Evolutionary conservation across 768 basidiomycete genomes (phyloP), one percentile per base, ranked within the genome.

Genomic region (Macrolepiota albuminosa): DNA sequence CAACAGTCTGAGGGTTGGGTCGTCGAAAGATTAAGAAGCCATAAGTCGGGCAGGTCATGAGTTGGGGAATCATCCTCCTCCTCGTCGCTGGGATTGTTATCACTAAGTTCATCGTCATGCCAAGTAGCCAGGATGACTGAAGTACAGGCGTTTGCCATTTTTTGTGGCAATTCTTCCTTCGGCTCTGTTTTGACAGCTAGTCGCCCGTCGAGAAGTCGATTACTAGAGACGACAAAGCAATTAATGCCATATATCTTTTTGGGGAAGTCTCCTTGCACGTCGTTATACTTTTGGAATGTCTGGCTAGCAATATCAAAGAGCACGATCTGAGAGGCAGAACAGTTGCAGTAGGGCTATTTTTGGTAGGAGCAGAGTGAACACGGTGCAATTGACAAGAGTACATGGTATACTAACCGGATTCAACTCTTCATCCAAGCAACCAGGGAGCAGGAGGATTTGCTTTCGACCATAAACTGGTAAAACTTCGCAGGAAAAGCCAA

Each of bases 11-110:
- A 48, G 14, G 24, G 18, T 18, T 49, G 36, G 26, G 56, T 49
- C 2, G 56, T 39, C 10, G 56, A 57, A 48, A 57, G 46, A 34
- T 57, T 57, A 24, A 57, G 56, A 31, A 37, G 18, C 46, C 47
- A 48, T 16, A 57, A 39, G 3, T 54, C 36, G 11, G 53, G 53
- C 39, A 54, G 29, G 39, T 34, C 34, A 18, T 18, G n/a, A 37
- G 36, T 2, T 11, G 31, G 36, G 24, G 10, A 37, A 51, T 43
- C n/a, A 43, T 43, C 42, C 0, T n/a, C 40, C 33, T 50, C 49
- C 0, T 18, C 50, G 29, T 40, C 37, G 13, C 18, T 39, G 24
- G 34, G 11, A 45, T 45, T 53, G n/a, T 39, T 2, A 40, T 53
- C 37, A 13, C 10, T 7, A 24, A 24, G 24, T 14, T 13, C 51